phyloP scores from a whole-genome alignment of 108 stramenopile species.

The Nannochloropsis granulata region DNA sequence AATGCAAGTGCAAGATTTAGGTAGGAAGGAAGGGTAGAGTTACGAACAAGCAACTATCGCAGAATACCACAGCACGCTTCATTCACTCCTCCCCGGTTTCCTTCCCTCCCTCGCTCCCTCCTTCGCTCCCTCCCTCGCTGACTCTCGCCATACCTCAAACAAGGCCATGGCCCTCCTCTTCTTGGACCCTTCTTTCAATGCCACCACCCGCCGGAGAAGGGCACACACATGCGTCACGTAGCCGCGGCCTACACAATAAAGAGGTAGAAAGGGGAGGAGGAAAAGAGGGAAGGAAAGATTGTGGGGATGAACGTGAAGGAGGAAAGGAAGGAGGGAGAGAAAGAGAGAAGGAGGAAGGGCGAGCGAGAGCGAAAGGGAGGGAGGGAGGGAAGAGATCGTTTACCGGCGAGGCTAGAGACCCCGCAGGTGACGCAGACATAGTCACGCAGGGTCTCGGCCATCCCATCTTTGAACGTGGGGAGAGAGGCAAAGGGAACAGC shows the following conservation, averaged over 20 bases:
- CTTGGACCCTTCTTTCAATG: too few species aligned
- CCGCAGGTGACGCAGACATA: neutral
- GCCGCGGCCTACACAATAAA: neutral
- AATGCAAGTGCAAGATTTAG: too few species aligned
- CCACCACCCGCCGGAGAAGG: neutral
- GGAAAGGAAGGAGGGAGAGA: neutral
- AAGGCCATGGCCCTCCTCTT: too few species aligned
- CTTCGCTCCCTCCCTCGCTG: too few species aligned
- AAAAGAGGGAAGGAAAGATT: neutral
- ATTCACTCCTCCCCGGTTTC: too few species aligned
- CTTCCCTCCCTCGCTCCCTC: too few species aligned
- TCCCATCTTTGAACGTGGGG: neutral
- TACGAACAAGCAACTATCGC: too few species aligned
- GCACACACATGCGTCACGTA: neutral
- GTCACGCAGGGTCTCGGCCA: neutral
- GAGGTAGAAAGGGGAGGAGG: neutral
- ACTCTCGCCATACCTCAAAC: too few species aligned
- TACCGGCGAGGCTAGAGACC: neutral
- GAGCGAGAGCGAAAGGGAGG: neutral
- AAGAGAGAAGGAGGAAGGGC: neutral
- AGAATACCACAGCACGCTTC: too few species aligned
- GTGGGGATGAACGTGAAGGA: neutral
- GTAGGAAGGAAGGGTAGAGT: too few species aligned
- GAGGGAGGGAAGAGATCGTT: neutral
- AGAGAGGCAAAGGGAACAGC: neutral